phyloP scores from a whole-genome alignment of 2,329 filamentous ascomycete species.

The Aurifilum marmelostoma region DNA sequence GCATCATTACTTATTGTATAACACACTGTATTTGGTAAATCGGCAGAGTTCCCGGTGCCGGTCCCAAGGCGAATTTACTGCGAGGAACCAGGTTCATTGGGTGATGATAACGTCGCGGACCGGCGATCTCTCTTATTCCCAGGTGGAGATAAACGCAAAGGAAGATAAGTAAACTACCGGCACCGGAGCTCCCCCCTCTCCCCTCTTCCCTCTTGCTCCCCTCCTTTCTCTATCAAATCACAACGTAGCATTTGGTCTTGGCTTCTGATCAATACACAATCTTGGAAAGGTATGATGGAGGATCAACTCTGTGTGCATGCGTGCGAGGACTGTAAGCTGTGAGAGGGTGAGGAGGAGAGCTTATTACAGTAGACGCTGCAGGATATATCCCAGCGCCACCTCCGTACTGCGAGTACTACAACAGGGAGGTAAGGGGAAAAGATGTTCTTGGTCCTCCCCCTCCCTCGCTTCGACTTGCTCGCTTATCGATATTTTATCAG shows the following conservation, averaged over 20 bases:
- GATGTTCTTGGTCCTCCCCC: neutral
- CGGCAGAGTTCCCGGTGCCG: constrained; percentile 9
- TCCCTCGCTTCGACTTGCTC: neutral
- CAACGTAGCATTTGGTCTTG: neutral
- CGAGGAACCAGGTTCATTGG: neutral
- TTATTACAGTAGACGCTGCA: neutral
- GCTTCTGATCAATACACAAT: neutral
- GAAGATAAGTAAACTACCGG: neutral
- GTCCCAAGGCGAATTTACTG: neutral
- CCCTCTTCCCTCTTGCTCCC: neutral
- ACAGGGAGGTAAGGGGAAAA: neutral
- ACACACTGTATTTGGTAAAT: too few relatives aligned
- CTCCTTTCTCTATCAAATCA: neutral
- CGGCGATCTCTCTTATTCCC: constrained; percentile 8
- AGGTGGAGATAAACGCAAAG: neutral
- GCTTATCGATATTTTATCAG: neutral
- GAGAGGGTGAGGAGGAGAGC: neutral
- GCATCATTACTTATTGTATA: neutral
- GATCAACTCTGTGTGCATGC: neutral
- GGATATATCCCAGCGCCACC: too few relatives aligned
- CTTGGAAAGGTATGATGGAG: neutral
- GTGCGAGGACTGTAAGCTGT: neutral
- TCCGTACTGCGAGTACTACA: too few relatives aligned
- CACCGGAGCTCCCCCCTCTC: neutral
- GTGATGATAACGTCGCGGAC: constrained; percentile 8